Evolutionary conservation across 768 basidiomycete species (phyloP), one percentile per base, ranked within the genome.

Genomic region (Daedaleopsis nitida): DNA sequence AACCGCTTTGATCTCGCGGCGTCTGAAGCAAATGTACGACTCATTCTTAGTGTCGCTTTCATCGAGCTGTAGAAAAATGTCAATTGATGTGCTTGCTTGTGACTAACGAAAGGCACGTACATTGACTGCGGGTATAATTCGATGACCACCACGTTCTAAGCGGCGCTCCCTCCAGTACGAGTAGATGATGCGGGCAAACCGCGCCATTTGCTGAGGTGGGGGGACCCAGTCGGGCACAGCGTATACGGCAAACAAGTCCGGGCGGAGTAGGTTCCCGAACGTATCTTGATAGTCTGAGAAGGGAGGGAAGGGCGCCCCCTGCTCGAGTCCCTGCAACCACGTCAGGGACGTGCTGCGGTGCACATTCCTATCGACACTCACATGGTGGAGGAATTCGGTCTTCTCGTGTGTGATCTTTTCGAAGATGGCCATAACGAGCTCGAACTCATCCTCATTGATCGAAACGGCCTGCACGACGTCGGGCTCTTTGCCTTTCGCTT

Each of bases 21-120:
- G 84, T 39, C 97, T 86, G 82, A 99, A 99, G 75, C 97, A 99
- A 48, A 98, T 91, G 65, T 98, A 98, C 0, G 96, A 96, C 68
- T 96, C 95, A 57, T 92, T 94, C 66, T 83, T 82, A 49, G 88
- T 88, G 72, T 97, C 94, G 19, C 89, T 83, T 76, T 98, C 96
- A 72, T 98, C 95, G 68, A 84, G 88, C 90, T 92, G 61, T 14
- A 66, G 35, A 47, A 23, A 49, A 19, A 13, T n/a, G 59, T 48
- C 60, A 63, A 23, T 58, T 21, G 21, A 44, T 48, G 51, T 52
- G 34, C 13, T 59, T 45, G 19, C 24, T 16, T 32, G 47, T 5
- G 45, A 5, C 39, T 13, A 27, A 11, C 10, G n/a, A 56, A 11
- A 11, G 59, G 35, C 2, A 39, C 90, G 65, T 74, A 96, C 95